These are phyloP conservation scores for Mycena rosella DNA, from an alignment of 768 basidiomycete genomes.

Conservation along the genomic window DNA sequence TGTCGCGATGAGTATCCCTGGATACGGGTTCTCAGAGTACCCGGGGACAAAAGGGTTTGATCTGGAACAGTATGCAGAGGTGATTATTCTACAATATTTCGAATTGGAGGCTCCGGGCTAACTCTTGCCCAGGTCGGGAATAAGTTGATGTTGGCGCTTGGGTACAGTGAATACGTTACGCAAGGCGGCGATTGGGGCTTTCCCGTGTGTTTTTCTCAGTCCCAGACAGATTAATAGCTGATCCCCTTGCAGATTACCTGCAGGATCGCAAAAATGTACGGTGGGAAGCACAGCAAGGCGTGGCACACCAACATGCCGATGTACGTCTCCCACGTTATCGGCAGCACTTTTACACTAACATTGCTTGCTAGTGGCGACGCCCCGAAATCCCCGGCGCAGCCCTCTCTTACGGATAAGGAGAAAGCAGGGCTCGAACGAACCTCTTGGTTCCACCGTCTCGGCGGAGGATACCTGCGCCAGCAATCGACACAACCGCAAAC, in stretches of 20 bases:
- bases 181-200: conserved; percentile 65
- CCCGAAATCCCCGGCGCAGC: not conserved
- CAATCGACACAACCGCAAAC: conserved; percentile 18
- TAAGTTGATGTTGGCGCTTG: conserved; percentile 63
- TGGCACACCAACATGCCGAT: conserved; percentile 64
- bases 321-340: conserved; percentile 43
- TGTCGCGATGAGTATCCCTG: conserved; percentile 70
- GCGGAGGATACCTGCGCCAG: not conserved
- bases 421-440: not conserved
- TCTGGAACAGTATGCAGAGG: conserved; percentile 66
- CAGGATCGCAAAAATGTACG: conserved; percentile 46
- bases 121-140: conserved; percentile 51
- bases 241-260: conserved; percentile 41
- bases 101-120: not conserved
- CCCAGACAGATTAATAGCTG: conserved; percentile 22
- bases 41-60: conserved; percentile 64
- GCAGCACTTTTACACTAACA: not conserved
- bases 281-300: conserved; percentile 58
- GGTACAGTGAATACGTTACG: conserved; percentile 63
- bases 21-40: conserved; percentile 72
- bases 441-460: not conserved
- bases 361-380: not conserved
- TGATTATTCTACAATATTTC: conserved; percentile 33
- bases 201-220: conserved; percentile 13
- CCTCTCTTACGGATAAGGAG: not conserved